These are phyloP conservation scores for Trichoderma aggressivum DNA, from an alignment of 2,329 filamentous ascomycete genomes.

Conservation along the genomic window DNA sequence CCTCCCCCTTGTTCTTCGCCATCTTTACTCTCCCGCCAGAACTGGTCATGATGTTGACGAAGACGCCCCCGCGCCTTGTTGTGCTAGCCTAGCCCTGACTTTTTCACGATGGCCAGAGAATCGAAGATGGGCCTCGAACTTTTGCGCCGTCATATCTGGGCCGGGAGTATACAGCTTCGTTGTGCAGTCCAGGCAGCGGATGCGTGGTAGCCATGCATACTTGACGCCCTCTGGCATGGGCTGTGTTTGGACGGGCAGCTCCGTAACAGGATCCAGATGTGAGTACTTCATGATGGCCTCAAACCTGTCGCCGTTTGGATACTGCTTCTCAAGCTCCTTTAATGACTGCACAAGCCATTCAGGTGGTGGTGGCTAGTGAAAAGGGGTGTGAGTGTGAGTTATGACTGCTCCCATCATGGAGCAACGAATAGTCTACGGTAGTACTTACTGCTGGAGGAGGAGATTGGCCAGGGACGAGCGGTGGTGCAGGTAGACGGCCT, in stretches of 20 bases:
- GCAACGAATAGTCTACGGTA: background rate
- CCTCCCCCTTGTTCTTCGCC: background rate
- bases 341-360: constrained; percentile 77
- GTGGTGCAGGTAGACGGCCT: constrained; percentile 66
- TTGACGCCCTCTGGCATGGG: constrained; percentile 62
- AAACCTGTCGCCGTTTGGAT: constrained; percentile 74
- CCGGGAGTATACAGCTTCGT: constrained; percentile 92
- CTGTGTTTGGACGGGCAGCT: constrained; percentile 58
- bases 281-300: constrained; percentile 90
- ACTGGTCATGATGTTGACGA: background rate
- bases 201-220: constrained; percentile 82
- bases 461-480: constrained; percentile 55
- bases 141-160: constrained; percentile 77
- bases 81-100: constrained; percentile 44
- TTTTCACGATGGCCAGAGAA: constrained; percentile 76
- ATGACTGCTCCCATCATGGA: background rate
- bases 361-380: constrained; percentile 71
- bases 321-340: constrained; percentile 64
- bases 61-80: constrained; percentile 23
- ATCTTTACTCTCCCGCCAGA: background rate
- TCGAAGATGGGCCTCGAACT: constrained; percentile 89
- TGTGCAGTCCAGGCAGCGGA: constrained; percentile 87
- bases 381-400: constrained; percentile 21
- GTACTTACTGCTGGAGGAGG: constrained; percentile 58
- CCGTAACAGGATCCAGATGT: constrained; percentile 70